Percentiles rank a stretch among this genome's conserved stretches.
Evolutionary conservation across 139 green algal species (phyloP).

Genomic region (Auxenochlorella protothecoides): DNA sequence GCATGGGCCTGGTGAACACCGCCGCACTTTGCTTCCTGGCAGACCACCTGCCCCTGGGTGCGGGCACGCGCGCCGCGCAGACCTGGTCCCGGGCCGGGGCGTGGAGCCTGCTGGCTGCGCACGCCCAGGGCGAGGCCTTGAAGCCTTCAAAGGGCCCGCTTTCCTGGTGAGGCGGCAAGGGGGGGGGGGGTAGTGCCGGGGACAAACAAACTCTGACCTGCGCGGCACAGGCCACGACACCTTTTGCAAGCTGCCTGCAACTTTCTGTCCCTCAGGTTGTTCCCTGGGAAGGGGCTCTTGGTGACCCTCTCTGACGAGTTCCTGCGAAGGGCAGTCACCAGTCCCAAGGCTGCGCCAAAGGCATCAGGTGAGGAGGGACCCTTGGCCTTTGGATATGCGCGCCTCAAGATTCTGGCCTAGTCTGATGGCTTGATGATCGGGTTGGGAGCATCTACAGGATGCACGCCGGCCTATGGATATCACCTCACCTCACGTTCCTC

Average conservation of each 20-base stretch:
- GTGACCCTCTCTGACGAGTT: constrained; percentile 10
- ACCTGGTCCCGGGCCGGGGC: constrained; percentile 1
- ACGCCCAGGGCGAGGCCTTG: background rate
- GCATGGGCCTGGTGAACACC: constrained; percentile 17
- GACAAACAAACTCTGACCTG: no score
- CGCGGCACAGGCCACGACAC: no score
- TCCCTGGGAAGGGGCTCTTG: constrained; percentile 15
- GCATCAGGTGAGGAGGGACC: background rate
- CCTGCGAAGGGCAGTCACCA: constrained; percentile 3
- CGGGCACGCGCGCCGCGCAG: constrained; percentile 7
- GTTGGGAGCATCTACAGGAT: no score
- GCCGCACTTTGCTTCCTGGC: constrained; percentile 28
- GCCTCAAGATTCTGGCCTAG: no score
- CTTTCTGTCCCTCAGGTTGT: background rate
- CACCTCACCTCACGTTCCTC: no score
- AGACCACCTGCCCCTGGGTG: constrained; percentile 22
- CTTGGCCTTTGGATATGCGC: no score
- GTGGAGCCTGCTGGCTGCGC: background rate
- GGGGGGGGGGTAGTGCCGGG: no score
- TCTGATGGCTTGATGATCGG: no score
- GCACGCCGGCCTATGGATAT: no score
- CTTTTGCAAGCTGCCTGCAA: no score
- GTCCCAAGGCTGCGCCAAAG: background rate
- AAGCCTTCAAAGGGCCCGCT: no score
- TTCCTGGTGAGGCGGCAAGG: no score